Evolutionary conservation across 2,329 filamentous ascomycete genomes (phyloP), one percentile per base, ranked within the genome.

Genomic region (Botrytis hyacinthi): DNA sequence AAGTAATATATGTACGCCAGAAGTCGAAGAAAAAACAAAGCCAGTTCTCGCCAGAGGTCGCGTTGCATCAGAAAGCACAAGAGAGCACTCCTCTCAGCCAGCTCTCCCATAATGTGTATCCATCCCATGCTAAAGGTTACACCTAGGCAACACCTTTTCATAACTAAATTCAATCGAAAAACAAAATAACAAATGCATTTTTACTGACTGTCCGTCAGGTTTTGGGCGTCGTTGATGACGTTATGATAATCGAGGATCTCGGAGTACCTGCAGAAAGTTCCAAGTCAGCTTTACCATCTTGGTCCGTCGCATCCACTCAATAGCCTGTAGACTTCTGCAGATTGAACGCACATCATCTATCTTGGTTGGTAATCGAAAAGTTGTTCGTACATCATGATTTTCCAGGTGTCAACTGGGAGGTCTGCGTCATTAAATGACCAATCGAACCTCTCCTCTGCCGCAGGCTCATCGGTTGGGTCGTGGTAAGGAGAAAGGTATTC

Each of bases 391-490:
- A 99, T 99, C 96, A 98, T 99, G 82, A 99, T 98, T 86, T 99
- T 99, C 96, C 96, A 99, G n/a, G 95, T 97, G 82, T 99, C 96
- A 69, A 98, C 95, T 0, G 96, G 95, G 73, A 99, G 86, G 81
- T 99, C 96, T 66, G 95, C 96, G 80, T 99, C 96, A 83, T 98
- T 98, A 85, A 99, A 99, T 71, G 95, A 98, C 96, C 96, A 99
- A 82, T 99, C 96, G 80, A 99, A 99, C 85, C 97, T 98, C 86
- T 98, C 95, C 75, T 97, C 93, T 35, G 96, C 93, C 26, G 94
- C 91, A 1, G 96, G 96, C 86, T 99, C 96, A 81, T 99, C 96
- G 62, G 93, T 96, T 14, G 96, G 95, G 82, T 99, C 96, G 84
- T 99, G 96, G 86, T 99, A 99, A 12, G 95, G 95, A 16, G 94